Conservation (phyloP, 2,329 filamentous ascomycete genomes). For the Fusarium zealandicum region DNA sequence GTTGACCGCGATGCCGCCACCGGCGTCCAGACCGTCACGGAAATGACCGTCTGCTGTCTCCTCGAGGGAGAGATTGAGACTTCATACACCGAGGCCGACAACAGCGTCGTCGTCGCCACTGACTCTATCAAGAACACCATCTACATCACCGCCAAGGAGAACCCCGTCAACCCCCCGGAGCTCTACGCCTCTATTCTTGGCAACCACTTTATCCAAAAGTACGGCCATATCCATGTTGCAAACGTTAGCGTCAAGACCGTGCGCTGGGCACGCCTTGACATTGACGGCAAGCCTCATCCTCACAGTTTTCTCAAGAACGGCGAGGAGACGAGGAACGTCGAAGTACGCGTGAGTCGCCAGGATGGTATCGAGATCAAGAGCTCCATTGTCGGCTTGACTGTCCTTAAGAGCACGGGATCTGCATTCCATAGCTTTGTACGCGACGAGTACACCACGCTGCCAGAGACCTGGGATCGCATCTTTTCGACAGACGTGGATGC, state of each 20-base stretch:
- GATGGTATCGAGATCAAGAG: conserved; percentile 79
- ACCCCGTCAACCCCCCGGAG: conserved; percentile 92
- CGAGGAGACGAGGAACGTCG: conserved; percentile 83
- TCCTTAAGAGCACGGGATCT: conserved; percentile 95
- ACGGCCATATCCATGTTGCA: conserved; percentile 85
- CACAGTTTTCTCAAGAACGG: conserved; percentile 95
- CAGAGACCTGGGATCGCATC: conserved; percentile 93
- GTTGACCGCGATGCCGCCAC: conserved; percentile 81
- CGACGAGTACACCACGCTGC: conserved; percentile 90
- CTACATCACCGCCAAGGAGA: conserved; percentile 93
- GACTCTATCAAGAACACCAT: conserved; percentile 98
- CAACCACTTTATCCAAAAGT: conserved; percentile 86
- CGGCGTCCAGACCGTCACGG: conserved; percentile 83
- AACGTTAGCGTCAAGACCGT: conserved; percentile 84
- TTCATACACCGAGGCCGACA: conserved; percentile 93
- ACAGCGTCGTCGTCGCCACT: conserved; percentile 92
- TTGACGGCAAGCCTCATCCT: conserved; percentile 90
- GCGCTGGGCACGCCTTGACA: conserved; percentile 87
- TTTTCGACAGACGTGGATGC: conserved; percentile 92
- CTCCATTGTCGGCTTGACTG: conserved; percentile 80
- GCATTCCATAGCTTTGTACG: conserved; percentile 94
- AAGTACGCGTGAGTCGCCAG: conserved; percentile 71
- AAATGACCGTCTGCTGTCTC: conserved; percentile 93
- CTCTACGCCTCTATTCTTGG: conserved; percentile 86
- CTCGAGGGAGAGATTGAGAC: conserved; percentile 90